These are phyloP conservation scores for Mycena olivaceomarginata DNA, from an alignment of 768 basidiomycete genomes.

Conservation along the genomic window DNA sequence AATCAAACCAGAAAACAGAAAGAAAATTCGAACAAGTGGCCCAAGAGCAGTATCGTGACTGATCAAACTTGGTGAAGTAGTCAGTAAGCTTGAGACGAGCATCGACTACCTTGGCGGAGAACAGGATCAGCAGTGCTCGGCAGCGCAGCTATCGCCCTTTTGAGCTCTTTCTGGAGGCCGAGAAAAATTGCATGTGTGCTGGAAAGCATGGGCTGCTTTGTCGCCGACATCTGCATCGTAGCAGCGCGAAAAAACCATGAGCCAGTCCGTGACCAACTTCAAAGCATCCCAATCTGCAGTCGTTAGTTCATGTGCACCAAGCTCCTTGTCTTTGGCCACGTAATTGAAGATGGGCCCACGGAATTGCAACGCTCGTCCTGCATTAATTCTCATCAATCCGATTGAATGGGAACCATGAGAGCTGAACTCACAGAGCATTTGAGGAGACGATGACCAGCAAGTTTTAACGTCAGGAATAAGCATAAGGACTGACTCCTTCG, in stretches of 20 bases:
- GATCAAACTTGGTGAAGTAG: too few species aligned
- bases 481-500: slow-evolving; percentile 41
- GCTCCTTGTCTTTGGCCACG: slow-evolving; percentile 40
- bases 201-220: slow-evolving; percentile 16
- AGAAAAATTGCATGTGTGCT: too few species aligned
- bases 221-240: slow-evolving; percentile 57
- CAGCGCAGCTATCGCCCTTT: too few species aligned
- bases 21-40: too few species aligned
- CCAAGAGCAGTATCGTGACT: too few species aligned
- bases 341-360: slow-evolving; percentile 42
- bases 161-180: slow-evolving; percentile 39
- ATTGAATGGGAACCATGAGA: neutral
- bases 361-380: slow-evolving; percentile 51
- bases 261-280: slow-evolving; percentile 49
- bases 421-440: slow-evolving; percentile 54
- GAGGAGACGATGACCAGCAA: slow-evolving; percentile 57
- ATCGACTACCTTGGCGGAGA: too few species aligned
- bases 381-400: neutral
- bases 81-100: too few species aligned
- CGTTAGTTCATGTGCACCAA: slow-evolving; percentile 43
- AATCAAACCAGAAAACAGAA: too few species aligned
- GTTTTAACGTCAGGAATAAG: slow-evolving; percentile 57
- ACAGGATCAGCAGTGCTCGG: too few species aligned
- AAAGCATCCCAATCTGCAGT: slow-evolving; percentile 53
- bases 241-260: slow-evolving; percentile 52